These are phyloP conservation scores for Cryptosporidium andersoni DNA, from an alignment of 169 alveolate species.

Conservation along the genomic window DNA sequence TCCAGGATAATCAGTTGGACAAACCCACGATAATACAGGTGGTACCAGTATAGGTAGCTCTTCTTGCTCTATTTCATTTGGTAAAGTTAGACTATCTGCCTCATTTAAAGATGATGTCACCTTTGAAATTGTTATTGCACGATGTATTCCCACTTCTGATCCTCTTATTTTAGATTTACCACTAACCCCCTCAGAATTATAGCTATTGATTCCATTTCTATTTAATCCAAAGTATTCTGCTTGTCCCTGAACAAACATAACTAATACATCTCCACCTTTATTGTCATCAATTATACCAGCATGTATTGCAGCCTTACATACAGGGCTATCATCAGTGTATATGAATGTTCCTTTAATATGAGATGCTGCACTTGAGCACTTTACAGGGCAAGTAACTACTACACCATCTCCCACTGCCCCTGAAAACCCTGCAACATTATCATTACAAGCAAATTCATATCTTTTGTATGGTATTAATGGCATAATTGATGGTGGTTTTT, in stretches of 20 bases:
- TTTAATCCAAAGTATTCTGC: slow-evolving; percentile 66
- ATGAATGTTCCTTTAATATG: slow-evolving; percentile 84
- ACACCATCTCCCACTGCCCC: slow-evolving; percentile 66
- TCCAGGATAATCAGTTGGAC: slow-evolving; percentile 74
- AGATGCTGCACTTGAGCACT: slow-evolving; percentile 56
- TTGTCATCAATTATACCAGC: slow-evolving; percentile 75
- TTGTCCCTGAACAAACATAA: slow-evolving; percentile 68
- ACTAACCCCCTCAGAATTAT: slow-evolving; percentile 6
- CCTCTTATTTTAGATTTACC: slow-evolving; percentile 63
- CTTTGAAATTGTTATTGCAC: slow-evolving; percentile 51
- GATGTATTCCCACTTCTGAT: slow-evolving; percentile 8
- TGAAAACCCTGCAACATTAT: slow-evolving; percentile 33
- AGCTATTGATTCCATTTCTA: slow-evolving; percentile 72
- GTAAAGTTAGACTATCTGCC: background rate
- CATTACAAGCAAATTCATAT: slow-evolving; percentile 62
- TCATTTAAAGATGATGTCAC: slow-evolving; percentile 26
- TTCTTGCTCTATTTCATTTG: slow-evolving; percentile 20
- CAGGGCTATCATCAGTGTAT: slow-evolving; percentile 86
- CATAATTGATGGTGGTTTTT: slow-evolving; percentile 53
- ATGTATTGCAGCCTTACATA: slow-evolving; percentile 78
- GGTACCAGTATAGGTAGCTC: slow-evolving; percentile 44
- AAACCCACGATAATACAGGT: slow-evolving; percentile 64
- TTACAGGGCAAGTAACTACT: slow-evolving; percentile 53
- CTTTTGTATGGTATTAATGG: slow-evolving; percentile 60
- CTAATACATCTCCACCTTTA: slow-evolving; percentile 70